Conservation (phyloP, 495 filamentous ascomycete species). For the Talaromyces trachyspermus region DNA sequence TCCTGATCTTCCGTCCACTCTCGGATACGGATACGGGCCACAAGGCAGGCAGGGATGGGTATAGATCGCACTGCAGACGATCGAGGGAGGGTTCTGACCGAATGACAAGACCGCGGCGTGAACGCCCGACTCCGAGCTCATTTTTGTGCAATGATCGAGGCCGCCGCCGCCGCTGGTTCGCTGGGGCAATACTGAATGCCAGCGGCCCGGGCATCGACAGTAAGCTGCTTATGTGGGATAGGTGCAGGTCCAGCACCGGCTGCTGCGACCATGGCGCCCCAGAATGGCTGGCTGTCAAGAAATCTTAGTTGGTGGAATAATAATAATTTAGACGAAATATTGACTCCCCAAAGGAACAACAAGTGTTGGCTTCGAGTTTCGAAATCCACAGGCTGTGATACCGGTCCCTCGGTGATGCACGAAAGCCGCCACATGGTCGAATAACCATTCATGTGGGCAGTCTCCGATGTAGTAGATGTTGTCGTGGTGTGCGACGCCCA, state of each 20-base stretch:
- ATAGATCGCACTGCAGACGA: too few species aligned
- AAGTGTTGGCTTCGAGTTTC: slow-evolving; percentile 60
- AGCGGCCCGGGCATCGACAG: slow-evolving; percentile 49
- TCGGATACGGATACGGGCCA: too few species aligned
- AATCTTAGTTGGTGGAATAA: too few species aligned
- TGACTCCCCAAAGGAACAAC: too few species aligned
- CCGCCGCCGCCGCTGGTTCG: too few species aligned
- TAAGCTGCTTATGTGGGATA: slow-evolving; percentile 63
- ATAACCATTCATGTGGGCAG: slow-evolving; percentile 77
- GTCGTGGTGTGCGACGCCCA: slow-evolving; percentile 58
- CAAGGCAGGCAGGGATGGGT: too few species aligned
- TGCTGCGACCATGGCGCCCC: slow-evolving; percentile 66
- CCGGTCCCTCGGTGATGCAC: slow-evolving; percentile 80
- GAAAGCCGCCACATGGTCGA: slow-evolving; percentile 64
- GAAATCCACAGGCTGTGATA: slow-evolving; percentile 69
- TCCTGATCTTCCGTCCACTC: too few species aligned
- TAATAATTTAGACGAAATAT: too few species aligned
- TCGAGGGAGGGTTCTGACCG: too few species aligned
- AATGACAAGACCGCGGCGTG: too few species aligned
- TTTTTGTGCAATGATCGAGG: too few species aligned
- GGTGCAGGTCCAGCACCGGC: slow-evolving; percentile 67
- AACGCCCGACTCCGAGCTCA: too few species aligned
- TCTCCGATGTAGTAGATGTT: slow-evolving; percentile 69
- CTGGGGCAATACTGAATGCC: slow-evolving; percentile 54
- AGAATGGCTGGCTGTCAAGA: slow-evolving; percentile 81